Evolutionary conservation across 2,329 filamentous ascomycete genomes (phyloP).

Genomic region (Cercospora canescens): DNA sequence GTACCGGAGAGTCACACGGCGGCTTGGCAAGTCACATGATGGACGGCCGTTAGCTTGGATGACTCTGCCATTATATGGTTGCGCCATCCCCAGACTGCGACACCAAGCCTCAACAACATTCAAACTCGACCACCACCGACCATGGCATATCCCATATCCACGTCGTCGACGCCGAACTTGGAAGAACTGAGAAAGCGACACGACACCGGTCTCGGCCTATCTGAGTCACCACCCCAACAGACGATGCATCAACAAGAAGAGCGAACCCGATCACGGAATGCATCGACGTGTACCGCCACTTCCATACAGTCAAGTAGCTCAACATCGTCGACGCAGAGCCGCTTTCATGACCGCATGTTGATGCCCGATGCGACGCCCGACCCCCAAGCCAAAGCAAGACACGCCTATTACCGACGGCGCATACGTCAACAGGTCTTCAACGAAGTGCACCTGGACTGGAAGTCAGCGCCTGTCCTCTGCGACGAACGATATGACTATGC

Average conservation of each 20-base stretch:
- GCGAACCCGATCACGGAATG: background rate
- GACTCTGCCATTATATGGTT: background rate
- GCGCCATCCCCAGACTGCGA: background rate
- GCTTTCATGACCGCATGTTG: constrained; percentile 3
- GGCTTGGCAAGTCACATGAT: background rate
- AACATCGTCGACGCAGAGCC: constrained; percentile 1
- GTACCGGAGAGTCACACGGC: background rate
- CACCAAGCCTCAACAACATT: background rate
- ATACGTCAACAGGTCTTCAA: constrained; percentile 22
- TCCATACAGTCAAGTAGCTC: constrained; percentile 11
- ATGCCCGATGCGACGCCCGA: constrained; percentile 15
- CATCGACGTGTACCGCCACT: constrained; percentile 5
- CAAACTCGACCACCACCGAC: background rate
- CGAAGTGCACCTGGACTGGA: constrained; percentile 26
- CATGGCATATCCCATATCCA: background rate
- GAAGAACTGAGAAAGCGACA: background rate
- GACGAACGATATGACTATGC: constrained; percentile 21
- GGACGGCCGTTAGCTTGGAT: background rate
- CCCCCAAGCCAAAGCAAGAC: constrained; percentile 5
- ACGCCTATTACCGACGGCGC: constrained; percentile 13
- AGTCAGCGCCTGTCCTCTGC: constrained; percentile 21
- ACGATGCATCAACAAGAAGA: background rate
- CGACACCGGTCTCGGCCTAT: constrained; percentile 5
- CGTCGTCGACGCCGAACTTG: background rate
- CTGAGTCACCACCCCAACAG: constrained; percentile 3